phyloP scores from a whole-genome alignment of 352 stramenopile species.

The Globisporangium uncinulatum region DNA sequence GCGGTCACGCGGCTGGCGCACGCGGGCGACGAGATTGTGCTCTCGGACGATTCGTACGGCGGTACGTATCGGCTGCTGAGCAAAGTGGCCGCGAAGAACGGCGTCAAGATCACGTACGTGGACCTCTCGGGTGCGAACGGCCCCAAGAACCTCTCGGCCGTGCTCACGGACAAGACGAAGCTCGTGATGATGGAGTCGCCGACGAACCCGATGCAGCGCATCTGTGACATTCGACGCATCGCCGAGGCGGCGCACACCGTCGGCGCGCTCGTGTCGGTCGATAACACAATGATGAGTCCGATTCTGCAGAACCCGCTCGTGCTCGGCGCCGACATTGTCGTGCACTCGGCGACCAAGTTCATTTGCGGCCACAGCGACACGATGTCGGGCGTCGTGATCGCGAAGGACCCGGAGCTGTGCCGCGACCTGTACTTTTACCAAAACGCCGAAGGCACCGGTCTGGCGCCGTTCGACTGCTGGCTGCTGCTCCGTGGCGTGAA shows the following conservation, averaged over 20 bases:
- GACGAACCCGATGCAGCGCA: constrained; percentile 95
- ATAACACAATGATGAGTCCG: constrained; percentile 97
- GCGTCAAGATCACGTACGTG: constrained; percentile 75
- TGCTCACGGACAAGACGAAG: constrained; percentile 75
- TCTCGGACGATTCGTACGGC: constrained; percentile 95
- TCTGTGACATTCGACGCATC: constrained; percentile 90
- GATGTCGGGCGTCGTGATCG: constrained; percentile 91
- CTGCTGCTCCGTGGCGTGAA: constrained; percentile 87
- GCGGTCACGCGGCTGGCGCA: constrained; percentile 89
- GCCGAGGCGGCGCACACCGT: constrained; percentile 76
- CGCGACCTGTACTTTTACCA: constrained; percentile 88
- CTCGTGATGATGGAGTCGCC: constrained; percentile 97
- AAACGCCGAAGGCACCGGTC: constrained; percentile 85
- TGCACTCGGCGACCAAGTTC: constrained; percentile 98
- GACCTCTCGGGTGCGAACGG: constrained; percentile 71
- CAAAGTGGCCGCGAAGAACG: constrained; percentile 84
- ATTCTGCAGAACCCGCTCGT: constrained; percentile 92
- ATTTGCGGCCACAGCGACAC: constrained; percentile 96
- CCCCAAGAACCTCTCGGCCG: constrained; percentile 52
- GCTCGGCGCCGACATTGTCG: constrained; percentile 93
- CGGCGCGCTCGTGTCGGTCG: constrained; percentile 84
- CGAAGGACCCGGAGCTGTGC: constrained; percentile 75
- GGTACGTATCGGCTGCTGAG: constrained; percentile 92
- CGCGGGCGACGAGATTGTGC: constrained; percentile 89
- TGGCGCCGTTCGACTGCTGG: constrained; percentile 90